Evolutionary conservation across 2,329 filamentous ascomycete species (phyloP), one percentile per base, ranked within the genome.

Genomic region (Fragosphaeria purpurea): DNA sequence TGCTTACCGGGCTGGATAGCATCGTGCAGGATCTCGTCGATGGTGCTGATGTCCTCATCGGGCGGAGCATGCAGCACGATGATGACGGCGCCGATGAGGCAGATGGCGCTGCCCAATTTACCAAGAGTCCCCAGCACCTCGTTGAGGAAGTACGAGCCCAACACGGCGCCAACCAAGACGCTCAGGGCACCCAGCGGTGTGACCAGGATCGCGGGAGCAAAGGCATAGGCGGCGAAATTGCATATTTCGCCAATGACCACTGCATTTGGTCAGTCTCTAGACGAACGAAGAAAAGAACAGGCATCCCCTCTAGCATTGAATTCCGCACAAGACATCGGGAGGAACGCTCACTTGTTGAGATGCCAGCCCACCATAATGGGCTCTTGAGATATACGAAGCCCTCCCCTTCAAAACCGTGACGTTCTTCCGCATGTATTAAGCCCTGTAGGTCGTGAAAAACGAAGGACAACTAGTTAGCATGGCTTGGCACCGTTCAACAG

Each of bases 221-320:
- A 98, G 7, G 93, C 93, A 66, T 98, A 98, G 55, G 93, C 93
- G 47, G 90, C 90, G 65, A 98, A 98, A 69, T 98, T 98, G 70
- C 89, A 94, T 52, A 96, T 74, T 70, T 98, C 93, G 63, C 93
- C 93, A 43, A 94, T 70, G 54, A 89, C 86, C 80, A 98, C 88
- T 95, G 61, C 50, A 49, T 47, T 53, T 30, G 12, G 43, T 51
- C 39, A 55, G 50, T 50, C 41, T 47, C 41, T 30, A 12, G 42
- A 3, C 10, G 37, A 22, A 34, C 35, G 3, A 32, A 22, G 4
- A 34, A 44, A 46, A 22, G 11, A 6, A 46, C 48, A 47, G n/a
- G 41, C 40, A 31, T 22, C 22, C 3, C 22, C 22, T 22, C 22
- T 3, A 22, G 22, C 2, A 22, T 22, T 22, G 22, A 22, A 22